A percentile compares a stretch with the other conserved stretches of the same genome.
Evolutionary conservation across 2,329 filamentous ascomycete species (phyloP).

Genomic region (Pseudogymnoascus sp.): DNA sequence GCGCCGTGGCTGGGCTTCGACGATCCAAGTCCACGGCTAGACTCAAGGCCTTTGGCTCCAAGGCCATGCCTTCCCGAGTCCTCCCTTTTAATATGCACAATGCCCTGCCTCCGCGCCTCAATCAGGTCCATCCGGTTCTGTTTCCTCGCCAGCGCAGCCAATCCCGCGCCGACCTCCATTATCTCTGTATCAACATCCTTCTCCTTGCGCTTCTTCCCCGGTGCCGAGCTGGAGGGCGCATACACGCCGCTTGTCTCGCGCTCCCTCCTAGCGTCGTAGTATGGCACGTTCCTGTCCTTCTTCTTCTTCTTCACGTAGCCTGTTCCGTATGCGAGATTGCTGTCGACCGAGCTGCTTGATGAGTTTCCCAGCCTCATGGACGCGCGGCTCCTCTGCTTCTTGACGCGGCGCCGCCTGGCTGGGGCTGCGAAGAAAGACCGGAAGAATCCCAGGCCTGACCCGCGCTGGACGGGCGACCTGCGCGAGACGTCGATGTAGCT

Average conservation of each 20-base stretch:
- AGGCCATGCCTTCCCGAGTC: not conserved
- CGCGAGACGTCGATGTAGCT: constrained; percentile 61
- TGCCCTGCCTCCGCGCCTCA: constrained; percentile 21
- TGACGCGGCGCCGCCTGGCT: constrained; percentile 40
- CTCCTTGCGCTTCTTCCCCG: constrained; percentile 17
- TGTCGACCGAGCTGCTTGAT: constrained; percentile 59
- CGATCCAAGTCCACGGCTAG: constrained; percentile 21
- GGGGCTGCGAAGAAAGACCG: constrained; percentile 55
- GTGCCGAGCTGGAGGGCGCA: not conserved
- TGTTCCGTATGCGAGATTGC: constrained; percentile 59
- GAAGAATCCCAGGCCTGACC: constrained; percentile 43
- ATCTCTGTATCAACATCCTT: constrained; percentile 35
- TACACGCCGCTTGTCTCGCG: not conserved
- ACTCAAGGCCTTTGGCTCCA: constrained; percentile 9
- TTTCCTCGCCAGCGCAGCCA: constrained; percentile 37
- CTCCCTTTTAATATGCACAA: not conserved
- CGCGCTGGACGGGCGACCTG: constrained; percentile 38
- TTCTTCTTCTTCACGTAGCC: constrained; percentile 32
- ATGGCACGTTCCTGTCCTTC: not conserved
- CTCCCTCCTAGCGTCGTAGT: not conserved
- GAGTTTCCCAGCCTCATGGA: constrained; percentile 54
- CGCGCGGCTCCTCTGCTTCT: constrained; percentile 39
- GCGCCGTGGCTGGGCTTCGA: constrained; percentile 26
- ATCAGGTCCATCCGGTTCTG: constrained; percentile 30
- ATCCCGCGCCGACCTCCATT: constrained; percentile 38